phyloP scores from a whole-genome alignment of 1,284 basidiomycete species.

The Irpex sp. region DNA sequence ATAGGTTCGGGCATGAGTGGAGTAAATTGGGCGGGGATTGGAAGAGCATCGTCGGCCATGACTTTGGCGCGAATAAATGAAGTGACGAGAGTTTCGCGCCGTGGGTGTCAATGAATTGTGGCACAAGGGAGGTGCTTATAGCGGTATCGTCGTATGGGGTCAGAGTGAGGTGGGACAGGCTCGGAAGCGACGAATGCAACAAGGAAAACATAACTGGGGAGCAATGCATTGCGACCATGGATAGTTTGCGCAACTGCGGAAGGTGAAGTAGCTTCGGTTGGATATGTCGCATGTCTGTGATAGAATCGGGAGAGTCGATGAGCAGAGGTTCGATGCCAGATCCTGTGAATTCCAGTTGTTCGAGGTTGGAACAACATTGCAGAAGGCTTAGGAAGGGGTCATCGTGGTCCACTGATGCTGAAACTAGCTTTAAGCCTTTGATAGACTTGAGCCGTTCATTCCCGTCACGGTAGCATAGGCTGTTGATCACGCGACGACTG shows the following conservation, averaged over 20 bases:
- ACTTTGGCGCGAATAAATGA: slow-evolving; percentile 66
- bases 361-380: slow-evolving; percentile 52
- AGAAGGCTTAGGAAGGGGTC: slow-evolving; percentile 46
- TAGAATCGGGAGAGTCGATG: slow-evolving; percentile 32
- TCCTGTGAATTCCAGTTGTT: slow-evolving; percentile 64
- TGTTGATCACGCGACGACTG: slow-evolving; percentile 54
- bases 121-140: slow-evolving; percentile 52
- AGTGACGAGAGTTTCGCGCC: slow-evolving; percentile 60
- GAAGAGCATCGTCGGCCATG: slow-evolving; percentile 68
- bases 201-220: slow-evolving; percentile 64
- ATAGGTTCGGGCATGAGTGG: slow-evolving; percentile 50
- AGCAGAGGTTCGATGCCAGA: slow-evolving; percentile 51
- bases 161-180: slow-evolving; percentile 64
- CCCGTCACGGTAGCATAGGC: slow-evolving; percentile 54
- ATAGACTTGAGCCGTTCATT: slow-evolving; percentile 51
- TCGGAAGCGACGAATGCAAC: slow-evolving; percentile 58
- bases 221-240: slow-evolving; percentile 62
- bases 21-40: slow-evolving; percentile 57
- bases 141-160: slow-evolving; percentile 70
- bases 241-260: slow-evolving; percentile 57
- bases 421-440: slow-evolving; percentile 47
- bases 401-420: slow-evolving; percentile 14
- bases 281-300: slow-evolving; percentile 20
- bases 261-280: slow-evolving; percentile 47
- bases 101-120: slow-evolving; percentile 61